Conservation (phyloP, 768 basidiomycete genomes). For the Phlebiopsis gigantea region DNA sequence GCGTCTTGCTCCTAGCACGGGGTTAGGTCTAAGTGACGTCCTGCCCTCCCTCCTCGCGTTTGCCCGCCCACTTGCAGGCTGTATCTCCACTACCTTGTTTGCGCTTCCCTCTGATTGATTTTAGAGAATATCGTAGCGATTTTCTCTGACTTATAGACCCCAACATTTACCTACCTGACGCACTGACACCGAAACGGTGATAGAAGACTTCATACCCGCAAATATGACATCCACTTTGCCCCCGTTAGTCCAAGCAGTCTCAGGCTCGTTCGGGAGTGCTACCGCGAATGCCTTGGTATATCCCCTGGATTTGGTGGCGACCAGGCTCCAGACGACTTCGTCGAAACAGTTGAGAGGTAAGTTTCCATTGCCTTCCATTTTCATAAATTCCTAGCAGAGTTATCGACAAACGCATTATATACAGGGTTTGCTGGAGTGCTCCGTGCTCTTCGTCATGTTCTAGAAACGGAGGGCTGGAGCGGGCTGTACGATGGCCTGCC, state of each 20-base stretch:
- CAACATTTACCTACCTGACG: neutral
- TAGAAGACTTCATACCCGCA: neutral
- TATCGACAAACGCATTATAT: no score
- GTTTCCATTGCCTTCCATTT: neutral
- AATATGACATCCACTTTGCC: conserved; percentile 56
- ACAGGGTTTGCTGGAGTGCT: conserved; percentile 26
- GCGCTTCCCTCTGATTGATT: no score
- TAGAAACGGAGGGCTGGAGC: conserved; percentile 34
- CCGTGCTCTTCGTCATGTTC: conserved; percentile 32
- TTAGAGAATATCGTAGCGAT: neutral
- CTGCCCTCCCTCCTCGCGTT: neutral
- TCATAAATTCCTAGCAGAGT: neutral
- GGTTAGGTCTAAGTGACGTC: neutral
- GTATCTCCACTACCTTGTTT: no score
- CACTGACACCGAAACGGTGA: neutral
- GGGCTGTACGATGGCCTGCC: conserved; percentile 48
- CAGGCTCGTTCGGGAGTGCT: conserved; percentile 52
- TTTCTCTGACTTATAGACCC: neutral
- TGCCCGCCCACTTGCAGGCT: neutral
- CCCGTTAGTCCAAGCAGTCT: conserved; percentile 53
- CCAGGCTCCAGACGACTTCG: conserved; percentile 33
- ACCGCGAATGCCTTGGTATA: conserved; percentile 49
- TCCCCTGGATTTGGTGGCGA: conserved; percentile 55
- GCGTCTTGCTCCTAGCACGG: neutral
- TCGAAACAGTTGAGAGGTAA: conserved; percentile 17